phyloP scores from a whole-genome alignment of 192 early-diverging fungal species.

The Bifiguratus adelaidae region DNA sequence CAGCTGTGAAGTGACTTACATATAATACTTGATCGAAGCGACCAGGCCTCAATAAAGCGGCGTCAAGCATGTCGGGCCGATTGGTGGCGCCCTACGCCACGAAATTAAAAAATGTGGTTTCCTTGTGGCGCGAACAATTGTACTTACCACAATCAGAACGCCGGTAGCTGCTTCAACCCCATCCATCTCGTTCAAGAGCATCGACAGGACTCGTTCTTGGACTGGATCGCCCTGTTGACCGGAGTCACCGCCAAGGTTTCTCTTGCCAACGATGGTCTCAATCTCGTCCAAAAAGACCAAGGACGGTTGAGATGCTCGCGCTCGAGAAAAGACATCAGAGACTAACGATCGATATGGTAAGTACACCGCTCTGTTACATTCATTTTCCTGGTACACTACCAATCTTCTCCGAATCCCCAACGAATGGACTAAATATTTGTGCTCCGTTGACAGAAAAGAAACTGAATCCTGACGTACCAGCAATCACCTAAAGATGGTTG shows the following conservation, averaged over 20 bases:
- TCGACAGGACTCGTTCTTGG: conserved; percentile 71
- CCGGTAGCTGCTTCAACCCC: conserved; percentile 64
- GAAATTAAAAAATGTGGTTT: background rate
- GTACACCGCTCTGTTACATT: too few relatives aligned
- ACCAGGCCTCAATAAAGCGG: conserved; percentile 74
- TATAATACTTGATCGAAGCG: conserved; percentile 76
- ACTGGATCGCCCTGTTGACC: conserved; percentile 58
- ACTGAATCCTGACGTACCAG: conserved; percentile 62
- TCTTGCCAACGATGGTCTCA: conserved; percentile 90
- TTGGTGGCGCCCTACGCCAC: conserved; percentile 69
- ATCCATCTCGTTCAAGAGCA: conserved; percentile 83
- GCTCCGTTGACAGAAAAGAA: conserved; percentile 77
- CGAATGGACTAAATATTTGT: conserved; percentile 64
- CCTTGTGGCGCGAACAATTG: conserved; percentile 4
- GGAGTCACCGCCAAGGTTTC: conserved; percentile 37
- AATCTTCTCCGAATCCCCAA: conserved; percentile 78
- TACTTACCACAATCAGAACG: conserved; percentile 61
- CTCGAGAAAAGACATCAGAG: conserved; percentile 23
- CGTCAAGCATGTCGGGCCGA: conserved; percentile 78
- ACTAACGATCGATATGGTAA: background rate
- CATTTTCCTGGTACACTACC: too few relatives aligned
- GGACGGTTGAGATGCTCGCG: conserved; percentile 66
- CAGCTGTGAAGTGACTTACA: conserved; percentile 23
- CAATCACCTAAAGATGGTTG: conserved; percentile 44
- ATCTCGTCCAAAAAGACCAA: conserved; percentile 97